These are phyloP conservation scores for Trichosporon ovoides DNA, from an alignment of 1,284 basidiomycete genomes.

Conservation along the genomic window DNA sequence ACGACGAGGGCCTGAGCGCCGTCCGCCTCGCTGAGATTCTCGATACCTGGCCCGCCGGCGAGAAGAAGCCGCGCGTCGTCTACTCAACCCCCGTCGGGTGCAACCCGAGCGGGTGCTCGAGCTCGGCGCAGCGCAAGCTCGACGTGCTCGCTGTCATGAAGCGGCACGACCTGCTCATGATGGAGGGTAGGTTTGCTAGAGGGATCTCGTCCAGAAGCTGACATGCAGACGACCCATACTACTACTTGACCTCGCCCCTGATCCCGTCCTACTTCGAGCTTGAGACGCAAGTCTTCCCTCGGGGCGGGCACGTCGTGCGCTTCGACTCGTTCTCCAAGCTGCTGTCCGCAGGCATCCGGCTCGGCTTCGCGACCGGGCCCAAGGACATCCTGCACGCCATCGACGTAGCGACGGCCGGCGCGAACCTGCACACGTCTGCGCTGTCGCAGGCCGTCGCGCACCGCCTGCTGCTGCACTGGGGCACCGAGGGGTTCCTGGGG, in stretches of 20 bases:
- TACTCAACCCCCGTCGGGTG: constrained; percentile 62
- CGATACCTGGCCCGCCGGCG: constrained; percentile 67
- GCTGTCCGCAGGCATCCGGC: constrained; percentile 62
- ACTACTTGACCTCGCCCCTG: constrained; percentile 54
- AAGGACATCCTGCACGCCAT: constrained; percentile 66
- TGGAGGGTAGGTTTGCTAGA: constrained; percentile 60
- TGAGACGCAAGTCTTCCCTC: constrained; percentile 53
- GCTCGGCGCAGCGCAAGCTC: constrained; percentile 65
- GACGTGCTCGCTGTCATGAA: constrained; percentile 70
- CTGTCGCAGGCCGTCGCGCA: constrained; percentile 72
- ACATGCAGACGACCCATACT: constrained; percentile 68
- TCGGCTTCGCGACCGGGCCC: constrained; percentile 77
- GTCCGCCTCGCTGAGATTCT: constrained; percentile 62
- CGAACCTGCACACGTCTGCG: constrained; percentile 73
- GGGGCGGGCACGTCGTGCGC: constrained; percentile 69
- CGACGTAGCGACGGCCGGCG: constrained; percentile 55
- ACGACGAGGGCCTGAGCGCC: constrained; percentile 68
- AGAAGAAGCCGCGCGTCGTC: constrained; percentile 70
- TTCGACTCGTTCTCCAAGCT: constrained; percentile 88
- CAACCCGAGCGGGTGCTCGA: constrained; percentile 78
- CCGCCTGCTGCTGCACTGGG: constrained; percentile 70
- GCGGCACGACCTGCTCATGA: constrained; percentile 72
- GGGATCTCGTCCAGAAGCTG: too few species aligned
- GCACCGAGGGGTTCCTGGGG: constrained; percentile 65
- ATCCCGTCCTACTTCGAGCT: constrained; percentile 71